A percentile compares a stretch with the other conserved stretches of the same genome.
These are phyloP conservation scores for Pseudogymnoascus sp. DNA, from an alignment of 2,329 filamentous ascomycete genomes.

Conservation along the genomic window DNA sequence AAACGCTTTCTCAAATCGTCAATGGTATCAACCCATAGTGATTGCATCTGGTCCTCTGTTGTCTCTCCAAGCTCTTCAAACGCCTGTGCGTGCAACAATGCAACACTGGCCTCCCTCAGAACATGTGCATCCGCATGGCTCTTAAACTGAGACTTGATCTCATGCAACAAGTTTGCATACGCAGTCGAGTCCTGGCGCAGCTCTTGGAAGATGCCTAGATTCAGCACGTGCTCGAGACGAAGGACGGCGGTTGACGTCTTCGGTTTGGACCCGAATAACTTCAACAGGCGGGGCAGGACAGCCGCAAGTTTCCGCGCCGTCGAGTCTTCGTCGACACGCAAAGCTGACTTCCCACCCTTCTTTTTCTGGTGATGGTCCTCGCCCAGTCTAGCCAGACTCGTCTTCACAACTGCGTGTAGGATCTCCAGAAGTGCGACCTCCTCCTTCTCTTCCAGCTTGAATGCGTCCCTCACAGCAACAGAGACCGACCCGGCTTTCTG, in stretches of 20 bases:
- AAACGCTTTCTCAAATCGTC: slow-evolving; percentile 56
- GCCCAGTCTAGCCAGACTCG: slow-evolving; percentile 56
- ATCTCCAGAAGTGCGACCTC: slow-evolving; percentile 83
- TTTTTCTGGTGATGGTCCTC: slow-evolving; percentile 56
- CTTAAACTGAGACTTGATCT: slow-evolving; percentile 88
- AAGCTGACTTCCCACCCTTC: slow-evolving; percentile 38
- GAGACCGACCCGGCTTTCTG: slow-evolving; percentile 37
- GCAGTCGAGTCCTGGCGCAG: slow-evolving; percentile 76
- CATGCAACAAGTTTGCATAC: slow-evolving; percentile 74
- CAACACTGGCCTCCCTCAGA: slow-evolving; percentile 71
- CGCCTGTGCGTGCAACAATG: slow-evolving; percentile 74
- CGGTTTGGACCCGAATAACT: slow-evolving; percentile 86
- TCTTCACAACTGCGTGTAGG: slow-evolving; percentile 71
- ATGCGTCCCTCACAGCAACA: slow-evolving; percentile 21
- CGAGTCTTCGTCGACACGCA: slow-evolving; percentile 60
- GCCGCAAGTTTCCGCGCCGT: slow-evolving; percentile 69
- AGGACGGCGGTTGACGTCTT: slow-evolving; percentile 80
- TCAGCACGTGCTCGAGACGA: slow-evolving; percentile 75
- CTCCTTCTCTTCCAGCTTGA: slow-evolving; percentile 40
- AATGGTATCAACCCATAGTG: slow-evolving; percentile 78
- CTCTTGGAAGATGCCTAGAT: slow-evolving; percentile 81
- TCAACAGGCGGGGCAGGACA: slow-evolving; percentile 76
- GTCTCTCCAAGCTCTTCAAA: slow-evolving; percentile 85
- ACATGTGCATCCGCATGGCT: slow-evolving; percentile 85
- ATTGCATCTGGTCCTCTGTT: slow-evolving; percentile 68